Evolutionary conservation across 352 stramenopile genomes (phyloP), one percentile per base, ranked within the genome.

Genomic region (Phytophthora sp.): DNA sequence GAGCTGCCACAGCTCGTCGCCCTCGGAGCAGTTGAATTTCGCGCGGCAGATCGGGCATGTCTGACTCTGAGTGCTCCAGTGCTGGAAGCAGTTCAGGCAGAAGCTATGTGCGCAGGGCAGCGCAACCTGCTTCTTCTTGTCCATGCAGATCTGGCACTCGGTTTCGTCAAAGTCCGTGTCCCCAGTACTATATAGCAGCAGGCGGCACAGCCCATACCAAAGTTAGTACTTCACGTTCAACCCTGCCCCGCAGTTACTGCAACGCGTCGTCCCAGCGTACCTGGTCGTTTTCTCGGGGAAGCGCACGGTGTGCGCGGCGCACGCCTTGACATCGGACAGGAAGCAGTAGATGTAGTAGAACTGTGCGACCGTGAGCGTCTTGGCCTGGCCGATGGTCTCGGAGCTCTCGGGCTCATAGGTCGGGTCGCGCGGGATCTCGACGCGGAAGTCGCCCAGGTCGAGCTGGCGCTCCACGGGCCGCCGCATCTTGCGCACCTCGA

Each of bases 321-420:
- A 92, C 1, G 81, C 68, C 39, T 88, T 87, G 54, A 91, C 73
- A 58, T 91, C 81, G 17, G 84, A 87, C 13, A 93, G 50, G 44
- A 91, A 93, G 67, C 82, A 92, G 63, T 87, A 91, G 24, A 93
- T 82, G 65, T 89, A 91, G 68, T 93, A 93, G 53, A 93, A 93
- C 52, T 93, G 82, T 2, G 78, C 70, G 23, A 93, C 64, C 3
- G 69, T 91, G 30, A 93, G 61, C 9, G 79, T 72, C 50, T 91
- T 91, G 35, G 84, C 73, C 24, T 77, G 69, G 1, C 84, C 84
- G 51, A 93, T 93, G 21, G 69, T 85, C 60, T 75, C 68, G 0
- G 30, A 50, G 8, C 23, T 54, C n/a, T 69, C 72, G 3, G 24
- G 30, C 30, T 56, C 69, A 31, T 67, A 64, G n/a, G 71, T 61